Percentiles rank a stretch among this genome's conserved stretches.
These are phyloP conservation scores for Apophysomyces ossiformis DNA, from an alignment of 371 early-diverging fungal genomes.

Conservation along the genomic window DNA sequence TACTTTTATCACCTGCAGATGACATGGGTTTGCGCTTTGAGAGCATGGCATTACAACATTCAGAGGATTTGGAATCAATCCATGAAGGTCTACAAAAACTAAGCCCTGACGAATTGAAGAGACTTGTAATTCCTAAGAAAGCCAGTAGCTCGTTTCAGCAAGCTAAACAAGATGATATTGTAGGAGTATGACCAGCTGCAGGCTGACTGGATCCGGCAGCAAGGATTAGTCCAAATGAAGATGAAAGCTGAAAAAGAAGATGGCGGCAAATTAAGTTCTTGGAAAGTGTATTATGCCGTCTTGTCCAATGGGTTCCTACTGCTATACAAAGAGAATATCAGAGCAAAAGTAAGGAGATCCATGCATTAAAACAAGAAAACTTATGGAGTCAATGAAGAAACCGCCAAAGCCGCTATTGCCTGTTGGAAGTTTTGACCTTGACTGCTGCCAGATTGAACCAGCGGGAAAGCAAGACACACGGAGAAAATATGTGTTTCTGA, in stretches of 20 bases:
- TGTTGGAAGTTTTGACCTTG: constrained; percentile 53
- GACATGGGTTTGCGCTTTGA: constrained; percentile 6
- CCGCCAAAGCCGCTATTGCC: constrained; percentile 39
- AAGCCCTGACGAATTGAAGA: constrained; percentile 36
- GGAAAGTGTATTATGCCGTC: constrained; percentile 53
- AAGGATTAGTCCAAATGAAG: constrained; percentile 54
- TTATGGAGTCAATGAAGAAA: constrained; percentile 23
- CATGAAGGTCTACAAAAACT: constrained; percentile 25
- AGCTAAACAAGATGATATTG: not conserved
- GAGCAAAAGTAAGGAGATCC: constrained; percentile 25
- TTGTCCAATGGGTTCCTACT: constrained; percentile 47
- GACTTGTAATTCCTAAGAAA: constrained; percentile 29
- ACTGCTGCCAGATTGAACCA: constrained; percentile 51
- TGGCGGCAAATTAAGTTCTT: constrained; percentile 50
- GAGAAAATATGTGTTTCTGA: constrained; percentile 31
- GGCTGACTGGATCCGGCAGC: constrained; percentile 40
- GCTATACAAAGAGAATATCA: constrained; percentile 47
- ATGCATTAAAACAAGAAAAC: not conserved
- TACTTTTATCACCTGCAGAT: not conserved
- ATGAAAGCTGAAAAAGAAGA: constrained; percentile 51
- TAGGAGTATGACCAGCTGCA: constrained; percentile 45
- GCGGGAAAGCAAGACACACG: constrained; percentile 41
- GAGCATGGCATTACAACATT: constrained; percentile 27
- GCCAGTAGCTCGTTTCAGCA: not conserved
- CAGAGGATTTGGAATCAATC: constrained; percentile 18